phyloP scores from a whole-genome alignment of 2,329 filamentous ascomycete genomes.

The Magnaporthiopsis incrustans region DNA sequence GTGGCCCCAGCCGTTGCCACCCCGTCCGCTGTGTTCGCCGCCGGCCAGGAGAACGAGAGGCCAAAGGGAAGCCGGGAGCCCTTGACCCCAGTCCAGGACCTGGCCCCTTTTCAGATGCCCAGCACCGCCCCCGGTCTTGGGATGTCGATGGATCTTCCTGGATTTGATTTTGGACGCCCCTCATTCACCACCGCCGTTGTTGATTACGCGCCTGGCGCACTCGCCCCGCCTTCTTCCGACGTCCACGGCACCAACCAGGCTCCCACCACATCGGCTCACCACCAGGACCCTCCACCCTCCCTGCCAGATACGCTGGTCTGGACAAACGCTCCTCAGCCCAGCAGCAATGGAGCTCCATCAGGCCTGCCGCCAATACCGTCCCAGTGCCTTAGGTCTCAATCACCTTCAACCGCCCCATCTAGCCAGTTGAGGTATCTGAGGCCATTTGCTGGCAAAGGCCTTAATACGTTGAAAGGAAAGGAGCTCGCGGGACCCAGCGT shows the following conservation, averaged over 20 bases:
- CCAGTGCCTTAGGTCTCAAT: slow-evolving; percentile 41
- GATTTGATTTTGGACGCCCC: slow-evolving; percentile 23
- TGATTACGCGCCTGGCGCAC: neutral
- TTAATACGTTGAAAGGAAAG: slow-evolving; percentile 39
- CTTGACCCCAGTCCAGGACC: slow-evolving; percentile 42
- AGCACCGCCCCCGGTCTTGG: slow-evolving; percentile 18
- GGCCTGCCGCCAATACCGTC: slow-evolving; percentile 38
- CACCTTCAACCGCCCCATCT: slow-evolving; percentile 44
- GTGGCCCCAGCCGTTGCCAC: slow-evolving; percentile 12
- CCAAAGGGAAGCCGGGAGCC: slow-evolving; percentile 40
- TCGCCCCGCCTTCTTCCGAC: neutral
- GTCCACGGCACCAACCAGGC: slow-evolving; percentile 5
- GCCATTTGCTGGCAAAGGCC: slow-evolving; percentile 48
- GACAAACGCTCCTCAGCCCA: slow-evolving; percentile 34
- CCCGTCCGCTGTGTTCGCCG: slow-evolving; percentile 19
- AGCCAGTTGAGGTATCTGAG: slow-evolving; percentile 41
- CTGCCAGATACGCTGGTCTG: slow-evolving; percentile 51
- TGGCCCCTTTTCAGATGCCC: slow-evolving; percentile 31
- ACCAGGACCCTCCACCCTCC: slow-evolving; percentile 26
- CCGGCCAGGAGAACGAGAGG: slow-evolving; percentile 44
- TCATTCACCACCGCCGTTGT: slow-evolving; percentile 24
- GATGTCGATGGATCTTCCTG: slow-evolving; percentile 27
- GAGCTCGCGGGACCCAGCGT: slow-evolving; percentile 1
- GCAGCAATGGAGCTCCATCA: slow-evolving; percentile 25
- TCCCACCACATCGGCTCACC: slow-evolving; percentile 12